Conservation (phyloP, 1,139 yeast species). For the Candida pseudoviswanathii region DNA sequence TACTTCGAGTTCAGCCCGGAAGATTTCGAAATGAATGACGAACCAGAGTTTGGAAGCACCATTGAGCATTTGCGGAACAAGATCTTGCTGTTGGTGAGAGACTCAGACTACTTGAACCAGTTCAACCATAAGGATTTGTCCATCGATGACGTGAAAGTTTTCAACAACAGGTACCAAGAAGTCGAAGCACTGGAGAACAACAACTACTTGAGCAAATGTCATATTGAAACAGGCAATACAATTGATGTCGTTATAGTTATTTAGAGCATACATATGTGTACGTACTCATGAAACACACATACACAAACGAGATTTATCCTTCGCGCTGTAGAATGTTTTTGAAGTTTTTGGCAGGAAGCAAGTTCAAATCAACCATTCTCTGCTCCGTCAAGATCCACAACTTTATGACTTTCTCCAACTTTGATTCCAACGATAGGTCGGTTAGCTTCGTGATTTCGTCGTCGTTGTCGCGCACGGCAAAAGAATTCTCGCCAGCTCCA, state of each 20-base stretch:
- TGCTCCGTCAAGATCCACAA: conserved; percentile 66
- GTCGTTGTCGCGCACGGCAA: conserved; percentile 21
- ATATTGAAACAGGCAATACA: conserved; percentile 68
- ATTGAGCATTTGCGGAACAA: conserved; percentile 61
- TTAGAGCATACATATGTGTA: conserved; percentile 5
- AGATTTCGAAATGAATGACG: conserved; percentile 59
- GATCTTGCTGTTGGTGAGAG: conserved; percentile 52
- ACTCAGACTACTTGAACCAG: conserved; percentile 46
- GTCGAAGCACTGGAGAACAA: conserved; percentile 35
- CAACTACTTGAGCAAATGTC: conserved; percentile 58
- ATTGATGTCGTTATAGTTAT: conserved; percentile 48
- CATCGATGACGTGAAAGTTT: conserved; percentile 28
- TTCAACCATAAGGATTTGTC: conserved; percentile 20
- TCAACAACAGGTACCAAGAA: conserved; percentile 30
- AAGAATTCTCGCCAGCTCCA: not conserved
- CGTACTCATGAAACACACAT: too few relatives aligned
- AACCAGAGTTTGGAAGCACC: conserved; percentile 73
- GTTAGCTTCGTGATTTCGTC: conserved; percentile 29
- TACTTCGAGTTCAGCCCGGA: conserved; percentile 82
- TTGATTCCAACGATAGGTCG: conserved; percentile 42
- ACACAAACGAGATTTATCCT: too few relatives aligned
- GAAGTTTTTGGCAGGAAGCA: conserved; percentile 33
- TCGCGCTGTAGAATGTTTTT: not conserved
- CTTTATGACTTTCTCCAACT: conserved; percentile 56
- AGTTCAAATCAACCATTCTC: conserved; percentile 41